A percentile compares a stretch with the other conserved stretches of the same genome.
phyloP scores from a whole-genome alignment of 148 eudicot species.

The Heliamphora exappendiculata region DNA sequence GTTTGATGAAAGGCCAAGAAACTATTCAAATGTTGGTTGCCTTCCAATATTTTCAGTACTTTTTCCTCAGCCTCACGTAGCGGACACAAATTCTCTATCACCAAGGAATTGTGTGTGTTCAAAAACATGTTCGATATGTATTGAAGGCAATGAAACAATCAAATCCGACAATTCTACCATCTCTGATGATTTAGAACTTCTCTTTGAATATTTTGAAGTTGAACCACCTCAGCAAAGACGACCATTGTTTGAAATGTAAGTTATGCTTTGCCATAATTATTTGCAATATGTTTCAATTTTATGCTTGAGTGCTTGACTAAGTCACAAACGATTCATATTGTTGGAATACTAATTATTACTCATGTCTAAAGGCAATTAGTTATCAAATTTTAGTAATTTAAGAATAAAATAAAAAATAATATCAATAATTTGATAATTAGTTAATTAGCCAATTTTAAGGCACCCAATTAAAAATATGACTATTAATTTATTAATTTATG shows the following conservation, averaged over 20 bases:
- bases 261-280: neutral
- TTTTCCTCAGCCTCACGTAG: constrained; percentile 20
- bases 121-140: constrained; percentile 4
- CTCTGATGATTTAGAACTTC: constrained; percentile 26
- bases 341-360: neutral
- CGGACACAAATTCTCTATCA: constrained; percentile 1
- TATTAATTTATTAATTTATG: too few relatives aligned
- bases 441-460: too few relatives aligned
- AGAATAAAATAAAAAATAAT: too few relatives aligned
- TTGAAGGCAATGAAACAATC: neutral
- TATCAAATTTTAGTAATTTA: too few relatives aligned
- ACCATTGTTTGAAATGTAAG: constrained; percentile 40
- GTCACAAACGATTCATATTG: neutral
- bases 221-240: constrained; percentile 45
- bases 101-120: neutral
- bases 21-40: neutral
- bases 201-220: constrained; percentile 50
- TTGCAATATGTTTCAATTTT: neutral
- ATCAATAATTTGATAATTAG: too few relatives aligned
- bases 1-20: neutral
- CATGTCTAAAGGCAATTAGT: too few relatives aligned
- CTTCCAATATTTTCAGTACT: constrained; percentile 16
- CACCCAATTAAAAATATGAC: too few relatives aligned
- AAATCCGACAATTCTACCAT: constrained; percentile 1
- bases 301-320: neutral